Conservation (phyloP, 495 filamentous ascomycete species). For the Penicillium riverlandense region DNA sequence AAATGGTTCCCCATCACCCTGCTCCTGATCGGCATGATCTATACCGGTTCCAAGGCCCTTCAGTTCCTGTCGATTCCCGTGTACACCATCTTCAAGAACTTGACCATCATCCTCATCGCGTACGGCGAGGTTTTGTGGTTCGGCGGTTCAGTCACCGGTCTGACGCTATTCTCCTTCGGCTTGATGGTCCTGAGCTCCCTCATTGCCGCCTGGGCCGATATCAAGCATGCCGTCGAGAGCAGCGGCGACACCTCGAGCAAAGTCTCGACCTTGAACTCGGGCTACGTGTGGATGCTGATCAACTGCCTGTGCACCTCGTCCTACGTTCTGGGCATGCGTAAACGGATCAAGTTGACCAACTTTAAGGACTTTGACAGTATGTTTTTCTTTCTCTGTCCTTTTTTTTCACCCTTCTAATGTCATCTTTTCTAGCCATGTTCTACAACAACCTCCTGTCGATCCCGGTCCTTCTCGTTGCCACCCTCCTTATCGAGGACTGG, state of each 20-base stretch:
- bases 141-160: constrained; percentile 80
- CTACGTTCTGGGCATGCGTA: constrained; percentile 90
- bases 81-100: constrained; percentile 99
- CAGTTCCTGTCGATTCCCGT: constrained; percentile 96
- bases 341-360: constrained; percentile 98
- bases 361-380: constrained; percentile 99
- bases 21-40: constrained; percentile 98
- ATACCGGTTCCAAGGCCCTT: constrained; percentile 92
- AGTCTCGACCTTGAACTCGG: constrained; percentile 86
- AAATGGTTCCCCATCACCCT: constrained; percentile 99
- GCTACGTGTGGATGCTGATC: constrained; percentile 96
- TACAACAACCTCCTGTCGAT: constrained; percentile 99
- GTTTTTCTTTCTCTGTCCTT: constrained; percentile 24
- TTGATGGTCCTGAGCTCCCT: constrained; percentile 95
- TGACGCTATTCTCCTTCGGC: constrained; percentile 92
- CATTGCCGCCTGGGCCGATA: constrained; percentile 96
- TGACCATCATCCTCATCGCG: constrained; percentile 97
- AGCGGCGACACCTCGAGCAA: constrained; percentile 58
- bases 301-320: constrained; percentile 95
- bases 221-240: constrained; percentile 70
- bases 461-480: constrained; percentile 77
- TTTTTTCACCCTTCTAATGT: constrained; percentile 21
- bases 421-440: constrained; percentile 72
- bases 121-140: constrained; percentile 99
- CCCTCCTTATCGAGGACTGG: constrained; percentile 87